Conservation (phyloP, 768 basidiomycete species). For the Tylopilus vinaceipallidus region DNA sequence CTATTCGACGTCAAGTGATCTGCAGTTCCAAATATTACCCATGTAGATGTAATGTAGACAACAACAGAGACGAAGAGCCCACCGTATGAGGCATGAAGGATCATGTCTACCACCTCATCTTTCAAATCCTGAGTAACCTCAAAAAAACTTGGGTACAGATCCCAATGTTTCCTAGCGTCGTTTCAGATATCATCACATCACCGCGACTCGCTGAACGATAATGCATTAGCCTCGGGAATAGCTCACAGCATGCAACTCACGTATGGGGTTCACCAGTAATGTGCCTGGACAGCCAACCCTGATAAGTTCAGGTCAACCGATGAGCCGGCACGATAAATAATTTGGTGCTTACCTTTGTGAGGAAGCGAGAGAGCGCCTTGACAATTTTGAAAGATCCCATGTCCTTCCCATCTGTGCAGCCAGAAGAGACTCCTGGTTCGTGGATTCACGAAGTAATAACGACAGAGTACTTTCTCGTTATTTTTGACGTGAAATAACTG, state of each 20-base stretch:
- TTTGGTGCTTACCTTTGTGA: constrained; percentile 23
- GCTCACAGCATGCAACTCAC: constrained; percentile 9
- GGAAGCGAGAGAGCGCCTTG: constrained; percentile 14
- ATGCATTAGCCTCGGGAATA: constrained; percentile 5
- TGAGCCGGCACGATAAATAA: neutral
- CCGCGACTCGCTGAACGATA: neutral
- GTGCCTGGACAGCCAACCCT: constrained; percentile 35
- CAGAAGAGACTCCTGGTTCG: constrained; percentile 48
- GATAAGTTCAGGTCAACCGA: neutral
- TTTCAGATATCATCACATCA: neutral
- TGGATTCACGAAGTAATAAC: constrained; percentile 57
- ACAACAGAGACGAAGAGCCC: neutral
- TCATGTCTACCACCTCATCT: constrained; percentile 24
- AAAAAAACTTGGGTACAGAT: constrained; percentile 29
- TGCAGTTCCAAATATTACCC: no score
- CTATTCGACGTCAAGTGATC: constrained; percentile 29
- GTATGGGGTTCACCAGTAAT: constrained; percentile 34
- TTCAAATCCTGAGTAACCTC: constrained; percentile 25
- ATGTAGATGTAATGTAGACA: neutral
- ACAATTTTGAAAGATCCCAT: constrained; percentile 29
- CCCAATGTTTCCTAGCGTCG: constrained; percentile 35
- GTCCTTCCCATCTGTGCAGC: constrained; percentile 42
- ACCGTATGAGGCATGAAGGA: constrained; percentile 30
- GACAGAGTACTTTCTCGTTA: constrained; percentile 24
- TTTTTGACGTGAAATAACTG: no score